Evolutionary conservation across 2,329 filamentous ascomycete species (phyloP), one percentile per base, ranked within the genome.

Genomic region (Amphichorda felina): DNA sequence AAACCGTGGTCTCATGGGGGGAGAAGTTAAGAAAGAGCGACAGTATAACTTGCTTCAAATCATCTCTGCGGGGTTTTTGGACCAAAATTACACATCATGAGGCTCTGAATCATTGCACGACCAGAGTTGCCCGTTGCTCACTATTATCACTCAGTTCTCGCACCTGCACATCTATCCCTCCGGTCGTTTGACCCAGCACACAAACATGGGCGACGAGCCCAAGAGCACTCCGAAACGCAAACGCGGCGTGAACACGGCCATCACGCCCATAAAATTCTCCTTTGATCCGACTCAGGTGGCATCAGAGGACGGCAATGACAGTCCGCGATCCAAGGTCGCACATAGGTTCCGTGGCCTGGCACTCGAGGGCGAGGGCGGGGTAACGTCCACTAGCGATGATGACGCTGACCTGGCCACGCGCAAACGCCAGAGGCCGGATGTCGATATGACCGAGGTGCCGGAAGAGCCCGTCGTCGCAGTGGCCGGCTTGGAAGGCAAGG

Each of bases 281-380:
- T 72, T 72, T 44, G 60, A 67, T 38, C 42, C 50, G 30, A 36
- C 54, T 42, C 43, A 41, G 37, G 48, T 19, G 61, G 67, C 21
- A n/a, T n/a, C n/a, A n/a, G n/a, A n/a, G n/a, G 67, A 70, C 34
- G 69, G 68, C 39, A 63, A 55, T 46, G 60, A 53, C 42, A 75
- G 71, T 42, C 70, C 71, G n/a, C 60, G 64, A 36, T 64, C 65
- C 29, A 63, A 54, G 36, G 67, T 75, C 28, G 66, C 64, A 27
- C 64, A 67, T 47, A 60, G 60, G 45, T 72, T 75, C 51, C 59
- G 61, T 34, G 64, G 68, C 38, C 59, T 75, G 34, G 63, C 57
- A 11, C 52, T 75, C 37, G 55, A 49, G 45, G 48, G 38, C 40
- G 40, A 35, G 36, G 41, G 38, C 40, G 39, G 38, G 34, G 38